Evolutionary conservation across 352 stramenopile genomes (phyloP).

Genomic region (Phytophthora sansomeana): DNA sequence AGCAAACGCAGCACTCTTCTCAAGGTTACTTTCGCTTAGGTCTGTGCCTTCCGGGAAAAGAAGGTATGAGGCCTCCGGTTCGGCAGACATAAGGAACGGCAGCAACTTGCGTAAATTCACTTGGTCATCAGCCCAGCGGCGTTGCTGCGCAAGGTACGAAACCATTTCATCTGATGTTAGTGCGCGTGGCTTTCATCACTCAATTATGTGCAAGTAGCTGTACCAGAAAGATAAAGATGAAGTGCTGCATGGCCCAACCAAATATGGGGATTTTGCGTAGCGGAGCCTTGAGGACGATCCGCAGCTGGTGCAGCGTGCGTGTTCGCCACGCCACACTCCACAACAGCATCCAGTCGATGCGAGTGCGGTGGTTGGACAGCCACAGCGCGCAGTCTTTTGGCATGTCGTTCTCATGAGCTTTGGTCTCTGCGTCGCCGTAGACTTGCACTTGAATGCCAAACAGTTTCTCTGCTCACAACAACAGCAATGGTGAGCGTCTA

Average conservation of each 20-base stretch:
- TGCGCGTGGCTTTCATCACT: not conserved
- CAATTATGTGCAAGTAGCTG: not conserved
- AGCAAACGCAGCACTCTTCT: slow-evolving; percentile 70
- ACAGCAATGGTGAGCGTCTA: slow-evolving; percentile 29
- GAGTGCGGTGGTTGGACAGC: slow-evolving; percentile 83
- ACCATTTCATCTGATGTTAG: not conserved
- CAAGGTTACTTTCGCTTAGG: slow-evolving; percentile 68
- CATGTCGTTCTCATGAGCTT: slow-evolving; percentile 56
- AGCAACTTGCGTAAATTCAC: slow-evolving; percentile 59
- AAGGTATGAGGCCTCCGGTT: slow-evolving; percentile 73
- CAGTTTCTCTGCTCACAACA: slow-evolving; percentile 51
- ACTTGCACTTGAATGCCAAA: slow-evolving; percentile 68
- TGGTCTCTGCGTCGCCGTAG: slow-evolving; percentile 66
- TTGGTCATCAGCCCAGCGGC: slow-evolving; percentile 71
- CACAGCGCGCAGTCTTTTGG: slow-evolving; percentile 69
- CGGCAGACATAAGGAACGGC: slow-evolving; percentile 55
- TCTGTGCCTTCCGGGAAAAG: slow-evolving; percentile 88
- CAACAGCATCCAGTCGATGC: slow-evolving; percentile 88
- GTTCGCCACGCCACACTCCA: slow-evolving; percentile 75
- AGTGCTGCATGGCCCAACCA: slow-evolving; percentile 89
- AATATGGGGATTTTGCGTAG: slow-evolving; percentile 79
- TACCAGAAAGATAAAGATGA: slow-evolving; percentile 87
- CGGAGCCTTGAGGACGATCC: slow-evolving; percentile 83
- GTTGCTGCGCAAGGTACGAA: slow-evolving; percentile 42
- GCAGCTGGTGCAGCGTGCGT: slow-evolving; percentile 56